Evolutionary conservation across 305 asterid species (phyloP), one percentile per base, ranked within the genome.

Genomic region (Withania somnifera): DNA sequence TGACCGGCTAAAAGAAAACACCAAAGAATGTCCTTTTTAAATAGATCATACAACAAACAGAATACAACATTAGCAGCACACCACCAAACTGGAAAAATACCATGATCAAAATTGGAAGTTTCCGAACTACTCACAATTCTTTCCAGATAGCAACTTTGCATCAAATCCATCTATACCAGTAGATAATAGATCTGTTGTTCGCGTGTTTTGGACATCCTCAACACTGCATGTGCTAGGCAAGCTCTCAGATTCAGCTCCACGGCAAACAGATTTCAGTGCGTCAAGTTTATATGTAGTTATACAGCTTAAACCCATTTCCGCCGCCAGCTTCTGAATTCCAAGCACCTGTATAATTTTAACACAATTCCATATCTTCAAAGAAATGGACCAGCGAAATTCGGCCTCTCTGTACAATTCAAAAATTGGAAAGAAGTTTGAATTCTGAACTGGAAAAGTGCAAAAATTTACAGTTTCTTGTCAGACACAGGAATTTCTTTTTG

Each of bases 221-320:
- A 54, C 85, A 47, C 77, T 54, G 38, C 85, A 79, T 42, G 86
- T 81, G 84, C 87, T 77, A 84, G 88, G 88, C 78, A 82, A 77
- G 81, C 71, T 57, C 77, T 85, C 90, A 82, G 89, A 82, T 81
- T 85, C 86, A 83, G 84, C 85, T 76, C 85, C 84, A 82, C 1
- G 83, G 73, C 68, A 81, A 77, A 94, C 95, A 82, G 99, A 88
- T 89, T 89, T 95, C 64, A 91, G 92, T 7, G 97, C 99, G 77
- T 95, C 99, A 84, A 95, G 97, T 79, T 91, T 95, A 81, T 85
- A 93, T 34, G 98, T 87, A 26, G 92, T 88, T 85, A 95, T 94
- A 82, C 97, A 91, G 82, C 87, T 90, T 86, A 95, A 89, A 73
- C 90, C 93, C 94, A 95, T 67, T 83, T 95, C 99, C 86, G 94